Evolutionary conservation across 495 filamentous ascomycete genomes (phyloP), one percentile per base, ranked within the genome.

Genomic region (Penicillium riverlandense): DNA sequence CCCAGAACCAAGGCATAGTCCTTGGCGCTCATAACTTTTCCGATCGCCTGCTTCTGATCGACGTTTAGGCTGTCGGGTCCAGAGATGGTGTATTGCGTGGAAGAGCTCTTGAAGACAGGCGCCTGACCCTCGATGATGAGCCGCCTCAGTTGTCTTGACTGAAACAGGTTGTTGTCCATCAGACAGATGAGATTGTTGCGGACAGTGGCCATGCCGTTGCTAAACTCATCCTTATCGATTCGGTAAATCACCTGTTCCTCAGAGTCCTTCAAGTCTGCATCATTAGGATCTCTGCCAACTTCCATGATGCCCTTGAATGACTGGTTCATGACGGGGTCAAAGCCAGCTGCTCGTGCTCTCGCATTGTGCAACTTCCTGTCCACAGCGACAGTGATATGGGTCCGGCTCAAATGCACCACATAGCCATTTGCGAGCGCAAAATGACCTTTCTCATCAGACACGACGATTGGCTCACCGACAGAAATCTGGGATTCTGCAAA

Each of bases 171-270:
- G 48, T 88, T 81, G 33, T 88, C 80, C 89, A 98, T 96, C 53
- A 94, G 73, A 53, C 89, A 84, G 30, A 98, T 74, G 0, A 98
- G 78, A 52, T 96, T 98, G 59, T 92, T 95, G 38, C 92, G 85
- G 34, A 95, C 86, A 37, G 80, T 84, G 12, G 92, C 89, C 89
- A 98, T 94, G 44, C 92, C 92, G 48, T 91, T 97, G 65, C 86
- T 95, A 64, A 96, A 96, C 58, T 97, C 92, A 53, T 97, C 92
- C 62, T 96, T 96, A 65, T 98, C 92, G 2, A 98, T 68, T 29
- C 92, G 83, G 55, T 90, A 97, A 13, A 83, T 65, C 11, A 86
- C 59, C 22, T 80, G 78, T 40, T 83, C 74, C 42, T 78, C 71
- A 29, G 70, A 65, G 39, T 78, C 62, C 30, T 63, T 59, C 5